Evolutionary conservation across 441 rosid species (phyloP), one percentile per base, ranked within the genome.

Genomic region (Melastoma candidum): DNA sequence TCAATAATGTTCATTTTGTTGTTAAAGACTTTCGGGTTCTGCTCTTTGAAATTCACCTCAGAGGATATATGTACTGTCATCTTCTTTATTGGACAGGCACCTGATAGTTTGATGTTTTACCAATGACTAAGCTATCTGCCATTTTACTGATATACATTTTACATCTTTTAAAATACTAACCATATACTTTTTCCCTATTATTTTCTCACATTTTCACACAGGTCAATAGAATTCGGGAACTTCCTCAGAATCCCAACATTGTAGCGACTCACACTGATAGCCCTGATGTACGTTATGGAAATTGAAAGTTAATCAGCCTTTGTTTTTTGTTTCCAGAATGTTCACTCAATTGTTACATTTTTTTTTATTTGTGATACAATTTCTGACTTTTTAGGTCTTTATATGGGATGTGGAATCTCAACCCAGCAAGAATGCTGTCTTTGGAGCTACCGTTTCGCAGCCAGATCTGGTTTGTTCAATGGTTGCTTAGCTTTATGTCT

Each of bases 211-310:
- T 45, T 24, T 22, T 60, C n/a, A 24, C 74, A 50, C 81, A 94
- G 99, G 97, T 94, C 49, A 94, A 94, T 76, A 83, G 99, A 68
- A 94, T 94, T 72, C 79, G 99, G 77, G 99, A 94, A 74, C 95
- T 94, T 44, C 96, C 96, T 9, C 99, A 87, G 59, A 87, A 90
- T 62, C 76, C 88, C 63, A 83, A 82, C 75, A 94, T 94, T 49
- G 84, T 90, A 47, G 99, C 99, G 56, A 94, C 99, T 24, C 99
- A 94, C 65, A 94, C 99, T 12, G 99, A 94, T 67, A 65, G 96
- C 67, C 97, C 99, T 49, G 97, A 94, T 73, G 97, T 90, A 74
- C 70, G 84, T 27, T 47, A 61, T 10, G 14, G 11, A 3, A 48
- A 36, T 1, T 53, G 3, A 24, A 12, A 24, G 52, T 22, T 47